Base-by-base conservation (phyloP, 1,284 basidiomycete species). In the Puccinia horiana region DNA sequence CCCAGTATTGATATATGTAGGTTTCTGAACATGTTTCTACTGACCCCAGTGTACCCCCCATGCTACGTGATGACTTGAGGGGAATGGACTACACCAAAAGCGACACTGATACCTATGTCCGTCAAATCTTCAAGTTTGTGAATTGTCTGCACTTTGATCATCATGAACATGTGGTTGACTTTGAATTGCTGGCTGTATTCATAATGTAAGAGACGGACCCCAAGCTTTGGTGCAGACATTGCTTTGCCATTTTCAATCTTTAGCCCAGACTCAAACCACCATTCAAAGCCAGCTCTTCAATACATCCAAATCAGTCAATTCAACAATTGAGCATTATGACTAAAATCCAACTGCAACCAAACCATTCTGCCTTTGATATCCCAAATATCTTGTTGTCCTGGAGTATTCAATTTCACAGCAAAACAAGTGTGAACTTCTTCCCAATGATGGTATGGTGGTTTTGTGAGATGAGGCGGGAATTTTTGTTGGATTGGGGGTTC, bases 101-200 rank as follows among this genome's bases (percentile, higher is more conserved):
- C 9, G 35, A 63, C 37, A 20, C 37, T 40, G 35, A 35, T 20
- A 63, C 29, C 29, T 26, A 29, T 23, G 61, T 63, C 35, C 29
- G 35, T 20, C 61, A 63, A 6, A 12, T 63, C 12, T 63, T 29
- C 61, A 63, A 23, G 8, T 67, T 32, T 4, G 23, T 67, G 4
- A 35, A 35, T 11, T 42, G 29, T 18, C 20, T 40, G 32, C 20
- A 42, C 32, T 16, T 18, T 35, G 37, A 67, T 23, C 20, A 32
- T 32, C 35, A n/a, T 35, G 4, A 23, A 8, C 20, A 42, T 11
- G 37, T 42, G 3, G 63, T 67, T n/a, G 35, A 67, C 8, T 67
- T 67, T 67, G 63, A 67, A 6, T 23, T 67, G 20, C n/a, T 67
- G 35, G 63, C 63, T n/a, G 63, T 67, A 4, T 67, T 67, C 20